These are phyloP conservation scores for Urochloa ruziziensis DNA, from an alignment of 176 grass and related monocot species.

Conservation along the genomic window DNA sequence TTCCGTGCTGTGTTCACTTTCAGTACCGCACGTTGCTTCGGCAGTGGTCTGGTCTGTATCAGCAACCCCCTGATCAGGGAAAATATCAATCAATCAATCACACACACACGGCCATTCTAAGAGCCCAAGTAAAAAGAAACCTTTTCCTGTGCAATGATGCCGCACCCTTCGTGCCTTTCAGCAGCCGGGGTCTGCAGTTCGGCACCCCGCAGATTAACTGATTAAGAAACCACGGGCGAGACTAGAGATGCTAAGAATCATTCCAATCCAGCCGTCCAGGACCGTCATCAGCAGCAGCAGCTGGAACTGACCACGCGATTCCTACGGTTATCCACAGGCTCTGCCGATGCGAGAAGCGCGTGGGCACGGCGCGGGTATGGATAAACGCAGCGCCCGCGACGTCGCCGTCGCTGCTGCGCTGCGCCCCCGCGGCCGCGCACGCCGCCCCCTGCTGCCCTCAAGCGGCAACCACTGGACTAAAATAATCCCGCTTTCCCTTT, in stretches of 20 bases:
- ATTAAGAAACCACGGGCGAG: background rate
- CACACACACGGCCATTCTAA: background rate
- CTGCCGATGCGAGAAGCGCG: background rate
- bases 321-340: background rate
- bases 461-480: background rate
- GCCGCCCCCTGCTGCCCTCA: background rate
- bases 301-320: background rate
- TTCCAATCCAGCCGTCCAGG: background rate
- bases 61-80: background rate
- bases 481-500: background rate
- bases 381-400: conserved; percentile 3
- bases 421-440: background rate
- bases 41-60: background rate
- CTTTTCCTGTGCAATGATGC: too few relatives aligned
- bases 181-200: background rate
- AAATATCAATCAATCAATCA: background rate
- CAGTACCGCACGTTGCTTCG: background rate
- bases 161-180: too few relatives aligned
- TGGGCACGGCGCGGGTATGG: background rate
- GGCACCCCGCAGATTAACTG: background rate
- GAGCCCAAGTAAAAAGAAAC: background rate
- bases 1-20: too few relatives aligned
- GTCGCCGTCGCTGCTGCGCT: background rate
- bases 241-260: background rate
- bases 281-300: background rate